Base-by-base conservation (phyloP, 208 protist species). In the Trypanosoma avium region DNA sequence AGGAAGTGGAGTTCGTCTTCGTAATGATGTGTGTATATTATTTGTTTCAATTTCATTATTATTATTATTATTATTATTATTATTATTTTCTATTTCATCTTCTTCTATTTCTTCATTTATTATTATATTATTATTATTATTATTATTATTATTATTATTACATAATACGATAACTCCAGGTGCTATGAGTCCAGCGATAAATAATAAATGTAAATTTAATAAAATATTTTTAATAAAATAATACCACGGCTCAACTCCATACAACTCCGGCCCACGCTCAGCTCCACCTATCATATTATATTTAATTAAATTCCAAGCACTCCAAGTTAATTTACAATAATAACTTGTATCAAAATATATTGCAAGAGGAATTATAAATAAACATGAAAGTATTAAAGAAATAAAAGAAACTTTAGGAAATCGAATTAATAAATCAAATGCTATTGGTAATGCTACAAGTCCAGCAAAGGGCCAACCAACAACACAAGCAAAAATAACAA, bases 191-290 rank as follows among this genome's bases (percentile, higher is more conserved):
- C 75, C 81, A 3, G 87, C 61, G 7, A 91, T 26, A 57, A 98
- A 97, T 17, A 81, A 61, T 1, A 98, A n/a, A 70, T 98, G 97
- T 61, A 97, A 97, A 72, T 98, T 98, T 12, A 98, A 79, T 27
- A 88, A 62, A 15, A 97, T 66, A 70, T 98, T 98, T 58, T 88
- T 84, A 21, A 95, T 67, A 73, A 98, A 98, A 55, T 91, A 98
- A 46, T 53, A 70, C 88, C 82, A 96, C 35, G 91, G 86, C 75
- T 98, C 97, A 0, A 86, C 72, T 53, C 97, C 97, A 70, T 98
- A 98, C 7, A 97, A 77, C 45, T 95, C 81, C 2, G 93, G 70
- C 10, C 87, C 85, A 29, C 84, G 40, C 56, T 64, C 61, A 53
- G 59, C 32, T 35, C 38, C 15, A 54, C 27, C 21, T 2, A 61